Evolutionary conservation across 495 filamentous ascomycete genomes (phyloP).

Genomic region (Acidomyces sp.): DNA sequence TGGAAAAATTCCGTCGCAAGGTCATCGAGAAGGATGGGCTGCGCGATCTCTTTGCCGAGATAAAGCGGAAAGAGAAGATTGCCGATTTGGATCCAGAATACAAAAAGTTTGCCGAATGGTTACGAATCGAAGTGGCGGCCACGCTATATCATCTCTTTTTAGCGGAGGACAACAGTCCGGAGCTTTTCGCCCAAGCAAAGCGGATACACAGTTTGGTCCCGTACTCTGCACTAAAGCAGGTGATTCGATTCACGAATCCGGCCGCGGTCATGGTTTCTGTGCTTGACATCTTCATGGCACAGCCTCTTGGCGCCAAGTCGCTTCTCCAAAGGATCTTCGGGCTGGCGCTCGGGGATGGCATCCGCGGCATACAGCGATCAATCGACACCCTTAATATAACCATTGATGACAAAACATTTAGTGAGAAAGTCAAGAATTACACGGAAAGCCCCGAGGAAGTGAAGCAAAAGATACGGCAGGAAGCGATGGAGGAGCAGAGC

Average conservation of each 20-base stretch:
- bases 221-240: slow-evolving; percentile 86
- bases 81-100: slow-evolving; percentile 85
- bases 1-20: slow-evolving; percentile 72
- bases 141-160: slow-evolving; percentile 96
- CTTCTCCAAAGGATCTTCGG: slow-evolving; percentile 87
- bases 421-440: slow-evolving; percentile 68
- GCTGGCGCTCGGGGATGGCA: slow-evolving; percentile 81
- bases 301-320: slow-evolving; percentile 80
- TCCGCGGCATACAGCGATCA: slow-evolving; percentile 65
- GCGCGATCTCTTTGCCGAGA: slow-evolving; percentile 85
- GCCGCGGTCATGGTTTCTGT: slow-evolving; percentile 89
- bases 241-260: slow-evolving; percentile 90
- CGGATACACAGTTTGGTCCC: slow-evolving; percentile 86
- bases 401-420: slow-evolving; percentile 67
- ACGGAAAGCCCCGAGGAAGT: slow-evolving; percentile 55
- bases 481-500: slow-evolving; percentile 54
- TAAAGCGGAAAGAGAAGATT: slow-evolving; percentile 73
- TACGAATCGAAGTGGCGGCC: slow-evolving; percentile 92
- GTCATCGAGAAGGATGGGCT: slow-evolving; percentile 77
- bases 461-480: slow-evolving; percentile 59
- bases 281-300: slow-evolving; percentile 86
- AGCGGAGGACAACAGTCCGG: slow-evolving; percentile 93
- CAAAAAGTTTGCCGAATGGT: slow-evolving; percentile 96
- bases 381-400: slow-evolving; percentile 64
- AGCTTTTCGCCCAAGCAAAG: slow-evolving; percentile 87